Percentiles rank a stretch among this genome's conserved stretches.
phyloP scores from a whole-genome alignment of 306 rosid genomes.

The Oxytropis ochrocephala region DNA sequence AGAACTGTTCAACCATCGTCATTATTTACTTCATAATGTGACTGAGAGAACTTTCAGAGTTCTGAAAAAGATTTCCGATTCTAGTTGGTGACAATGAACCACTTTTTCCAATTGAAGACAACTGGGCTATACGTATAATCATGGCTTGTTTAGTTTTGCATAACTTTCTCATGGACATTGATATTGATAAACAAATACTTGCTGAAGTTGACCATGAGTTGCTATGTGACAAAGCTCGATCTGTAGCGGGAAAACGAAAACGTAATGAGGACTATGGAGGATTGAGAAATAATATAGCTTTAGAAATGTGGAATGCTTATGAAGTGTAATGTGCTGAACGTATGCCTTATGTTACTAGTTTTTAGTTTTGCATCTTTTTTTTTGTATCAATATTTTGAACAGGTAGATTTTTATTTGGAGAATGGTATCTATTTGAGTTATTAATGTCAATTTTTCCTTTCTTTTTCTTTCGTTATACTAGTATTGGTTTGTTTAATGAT shows the following conservation, averaged over 20 bases:
- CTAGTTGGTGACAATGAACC: not conserved
- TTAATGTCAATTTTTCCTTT: not conserved
- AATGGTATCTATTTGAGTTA: not conserved
- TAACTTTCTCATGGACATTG: not conserved
- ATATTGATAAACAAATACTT: not conserved
- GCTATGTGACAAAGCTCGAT: not conserved
- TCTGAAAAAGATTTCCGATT: not conserved
- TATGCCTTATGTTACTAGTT: not conserved
- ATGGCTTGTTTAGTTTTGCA: not conserved
- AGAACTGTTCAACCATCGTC: not conserved
- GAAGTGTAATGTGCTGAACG: not conserved
- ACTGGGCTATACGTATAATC: not conserved
- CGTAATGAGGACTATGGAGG: not conserved
- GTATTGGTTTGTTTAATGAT: not conserved
- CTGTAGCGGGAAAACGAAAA: not conserved
- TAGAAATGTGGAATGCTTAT: not conserved
- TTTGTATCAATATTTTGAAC: not conserved
- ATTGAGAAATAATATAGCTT: not conserved
- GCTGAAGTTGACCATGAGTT: not conserved
- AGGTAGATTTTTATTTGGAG: not conserved
- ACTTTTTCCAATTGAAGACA: not conserved
- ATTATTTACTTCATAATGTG: not conserved
- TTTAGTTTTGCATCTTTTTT: too few species aligned
- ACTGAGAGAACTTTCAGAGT: not conserved
- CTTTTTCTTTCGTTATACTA: too few species aligned